A percentile compares a stretch with the other conserved stretches of the same genome.
Evolutionary conservation across 352 stramenopile species (phyloP).

Genomic region (Pythium chondricola): DNA sequence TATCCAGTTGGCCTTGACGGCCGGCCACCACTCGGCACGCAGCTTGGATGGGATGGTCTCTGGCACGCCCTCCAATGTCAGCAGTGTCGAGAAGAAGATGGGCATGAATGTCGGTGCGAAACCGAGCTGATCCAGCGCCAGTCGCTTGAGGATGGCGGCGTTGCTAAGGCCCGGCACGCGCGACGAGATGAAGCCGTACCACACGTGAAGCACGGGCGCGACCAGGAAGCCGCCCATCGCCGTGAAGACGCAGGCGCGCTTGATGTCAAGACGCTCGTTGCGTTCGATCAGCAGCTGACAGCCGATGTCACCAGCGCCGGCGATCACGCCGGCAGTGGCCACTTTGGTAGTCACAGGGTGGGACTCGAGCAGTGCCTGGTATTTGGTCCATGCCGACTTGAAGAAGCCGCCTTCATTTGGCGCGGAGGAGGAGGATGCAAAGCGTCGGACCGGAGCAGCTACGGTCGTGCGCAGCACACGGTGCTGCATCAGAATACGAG

Average conservation of each 20-base stretch:
- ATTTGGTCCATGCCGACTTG: slow-evolving; percentile 41
- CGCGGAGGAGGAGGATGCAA: slow-evolving; percentile 5
- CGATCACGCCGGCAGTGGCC: slow-evolving; percentile 50
- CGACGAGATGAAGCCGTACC: slow-evolving; percentile 59
- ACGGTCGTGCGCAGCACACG: slow-evolving; percentile 1
- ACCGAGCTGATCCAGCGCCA: slow-evolving; percentile 71
- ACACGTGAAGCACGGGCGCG: slow-evolving; percentile 71
- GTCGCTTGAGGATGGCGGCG: slow-evolving; percentile 45
- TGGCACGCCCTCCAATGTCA: slow-evolving; percentile 51
- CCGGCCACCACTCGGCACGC: slow-evolving; percentile 67
- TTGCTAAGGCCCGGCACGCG: slow-evolving; percentile 28
- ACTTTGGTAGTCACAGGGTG: slow-evolving; percentile 64
- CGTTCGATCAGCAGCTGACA: slow-evolving; percentile 62
- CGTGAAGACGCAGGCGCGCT: slow-evolving; percentile 62
- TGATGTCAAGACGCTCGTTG: slow-evolving; percentile 26
- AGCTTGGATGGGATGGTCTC: slow-evolving; percentile 58
- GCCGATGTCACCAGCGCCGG: slow-evolving; percentile 53
- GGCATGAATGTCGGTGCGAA: slow-evolving; percentile 72
- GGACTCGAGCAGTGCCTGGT: slow-evolving; percentile 45
- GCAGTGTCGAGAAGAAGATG: slow-evolving; percentile 63
- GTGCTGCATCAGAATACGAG: slow-evolving; percentile 1
- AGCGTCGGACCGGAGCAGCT: neutral
- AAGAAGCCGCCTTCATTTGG: slow-evolving; percentile 12
- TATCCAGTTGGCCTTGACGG: slow-evolving; percentile 70
- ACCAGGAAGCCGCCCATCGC: slow-evolving; percentile 56